These are phyloP conservation scores for Tilletiaria anomala DNA, from an alignment of 1,284 basidiomycete genomes.

Conservation along the genomic window DNA sequence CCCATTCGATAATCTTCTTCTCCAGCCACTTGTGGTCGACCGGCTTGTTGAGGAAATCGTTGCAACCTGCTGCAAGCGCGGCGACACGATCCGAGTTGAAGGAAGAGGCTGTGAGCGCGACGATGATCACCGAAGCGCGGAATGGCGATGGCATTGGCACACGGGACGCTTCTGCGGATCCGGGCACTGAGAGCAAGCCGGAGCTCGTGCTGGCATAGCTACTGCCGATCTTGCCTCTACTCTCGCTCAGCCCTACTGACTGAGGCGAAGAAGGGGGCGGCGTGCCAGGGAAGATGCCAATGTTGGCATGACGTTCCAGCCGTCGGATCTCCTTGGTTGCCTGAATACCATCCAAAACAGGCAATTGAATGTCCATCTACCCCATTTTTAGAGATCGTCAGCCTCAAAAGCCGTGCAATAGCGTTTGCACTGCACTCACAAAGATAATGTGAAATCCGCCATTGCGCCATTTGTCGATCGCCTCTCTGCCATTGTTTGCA, in stretches of 20 bases:
- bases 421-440: no score
- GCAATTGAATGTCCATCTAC: constrained; percentile 99
- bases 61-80: constrained; percentile 91
- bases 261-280: constrained; percentile 39
- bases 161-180: no score
- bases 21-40: constrained; percentile 90
- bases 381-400: background rate
- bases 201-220: background rate
- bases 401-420: background rate
- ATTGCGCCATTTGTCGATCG: constrained; percentile 85
- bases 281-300: constrained; percentile 56
- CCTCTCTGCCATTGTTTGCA: constrained; percentile 87
- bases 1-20: constrained; percentile 98
- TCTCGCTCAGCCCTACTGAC: background rate
- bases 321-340: constrained; percentile 91
- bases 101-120: constrained; percentile 88
- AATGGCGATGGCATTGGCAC: no score
- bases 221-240: constrained; percentile 8
- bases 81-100: constrained; percentile 81
- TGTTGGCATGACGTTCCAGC: constrained; percentile 57
- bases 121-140: constrained; percentile 91
- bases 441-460: constrained; percentile 91
- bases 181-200: background rate
- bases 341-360: constrained; percentile 93
- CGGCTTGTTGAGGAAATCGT: constrained; percentile 96